phyloP scores from a whole-genome alignment of 1,284 basidiomycete species.

The Moniliella sp. region DNA sequence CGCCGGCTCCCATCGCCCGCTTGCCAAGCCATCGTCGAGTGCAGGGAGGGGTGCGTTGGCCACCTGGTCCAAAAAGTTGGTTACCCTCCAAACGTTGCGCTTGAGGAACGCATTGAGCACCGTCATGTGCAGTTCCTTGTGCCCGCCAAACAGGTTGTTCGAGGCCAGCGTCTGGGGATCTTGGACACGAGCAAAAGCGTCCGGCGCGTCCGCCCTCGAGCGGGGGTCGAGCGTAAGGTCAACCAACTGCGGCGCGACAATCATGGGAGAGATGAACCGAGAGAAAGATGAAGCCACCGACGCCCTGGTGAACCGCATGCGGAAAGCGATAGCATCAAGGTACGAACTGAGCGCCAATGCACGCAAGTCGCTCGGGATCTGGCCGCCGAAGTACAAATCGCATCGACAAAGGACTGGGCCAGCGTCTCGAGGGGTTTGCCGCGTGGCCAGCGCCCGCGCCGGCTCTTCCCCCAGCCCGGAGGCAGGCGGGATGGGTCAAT shows the following conservation, averaged over 20 bases:
- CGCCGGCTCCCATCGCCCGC: too few species aligned
- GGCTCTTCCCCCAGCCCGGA: constrained; percentile 7
- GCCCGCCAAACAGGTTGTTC: constrained; percentile 23
- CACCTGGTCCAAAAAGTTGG: constrained; percentile 22
- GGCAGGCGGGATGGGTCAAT: too few species aligned
- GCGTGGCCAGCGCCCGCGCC: constrained; percentile 13
- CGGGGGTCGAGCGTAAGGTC: constrained; percentile 22
- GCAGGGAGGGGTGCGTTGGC: constrained; percentile 12
- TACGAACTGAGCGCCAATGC: constrained; percentile 23
- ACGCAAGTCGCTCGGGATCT: constrained; percentile 21
- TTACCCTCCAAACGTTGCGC: constrained; percentile 24
- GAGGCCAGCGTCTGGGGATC: constrained; percentile 23
- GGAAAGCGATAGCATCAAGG: constrained; percentile 20
- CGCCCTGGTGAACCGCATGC: constrained; percentile 20
- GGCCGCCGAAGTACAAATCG: constrained; percentile 21
- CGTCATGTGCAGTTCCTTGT: constrained; percentile 28
- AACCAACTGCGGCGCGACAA: constrained; percentile 24
- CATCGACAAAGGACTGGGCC: constrained; percentile 22
- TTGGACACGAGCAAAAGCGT: constrained; percentile 19
- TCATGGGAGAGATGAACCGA: constrained; percentile 25
- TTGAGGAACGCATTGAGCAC: constrained; percentile 24
- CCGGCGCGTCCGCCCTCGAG: constrained; percentile 15
- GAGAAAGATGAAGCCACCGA: constrained; percentile 25
- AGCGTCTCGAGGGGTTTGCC: constrained; percentile 23
- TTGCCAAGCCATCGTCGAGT: too few species aligned